Evolutionary conservation across 2,329 filamentous ascomycete species (phyloP), one percentile per base, ranked within the genome.

Genomic region (Didymella pomorum): DNA sequence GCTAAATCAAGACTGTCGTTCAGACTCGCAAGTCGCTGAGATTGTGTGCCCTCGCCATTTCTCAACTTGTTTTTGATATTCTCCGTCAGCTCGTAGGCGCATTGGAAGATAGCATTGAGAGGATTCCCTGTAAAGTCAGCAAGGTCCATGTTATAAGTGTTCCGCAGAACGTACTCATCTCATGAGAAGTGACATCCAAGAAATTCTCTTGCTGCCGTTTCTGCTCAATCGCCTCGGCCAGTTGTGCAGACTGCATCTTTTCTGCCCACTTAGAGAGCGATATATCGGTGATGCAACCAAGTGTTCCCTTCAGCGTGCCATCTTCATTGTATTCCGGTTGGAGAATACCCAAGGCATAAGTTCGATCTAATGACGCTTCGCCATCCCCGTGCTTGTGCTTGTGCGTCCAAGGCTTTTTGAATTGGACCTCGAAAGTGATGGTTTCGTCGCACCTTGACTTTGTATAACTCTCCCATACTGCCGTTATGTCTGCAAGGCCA

Each of bases 241-340:
- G 88, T 56, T 90, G 86, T 42, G 87, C 84, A 67, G 85, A 90
- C 74, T 95, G 90, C 28, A 92, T 86, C 53, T 88, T 87, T 74
- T 95, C 91, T 1, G 91, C 91, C 81, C 88, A 88, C 74, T 95
- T 96, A 71, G 94, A 90, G 55, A 89, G 85, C n/a, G 89, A 92
- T 64, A 96, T 96, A 70, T 96, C 90, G 0, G 91, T 93, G 46
- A 95, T 88, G 68, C 87, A 90, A 46, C 89, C 90, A 65, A 93
- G 92, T 3, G 92, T 88, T 58, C 87, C 86, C 76, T 91, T 90
- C 49, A 92, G 81, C 18, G 79, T 78, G 5, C 88, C 89, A 23
- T 85, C 79, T 0, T 80, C 77, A 58, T 87, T 82, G 68, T 84
- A 87, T 66, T 92, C 89, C 0, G 89, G 89, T 65, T 89, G 92